phyloP scores from a whole-genome alignment of 23 red algal species.

The Gracilaria vermiculophylla region DNA sequence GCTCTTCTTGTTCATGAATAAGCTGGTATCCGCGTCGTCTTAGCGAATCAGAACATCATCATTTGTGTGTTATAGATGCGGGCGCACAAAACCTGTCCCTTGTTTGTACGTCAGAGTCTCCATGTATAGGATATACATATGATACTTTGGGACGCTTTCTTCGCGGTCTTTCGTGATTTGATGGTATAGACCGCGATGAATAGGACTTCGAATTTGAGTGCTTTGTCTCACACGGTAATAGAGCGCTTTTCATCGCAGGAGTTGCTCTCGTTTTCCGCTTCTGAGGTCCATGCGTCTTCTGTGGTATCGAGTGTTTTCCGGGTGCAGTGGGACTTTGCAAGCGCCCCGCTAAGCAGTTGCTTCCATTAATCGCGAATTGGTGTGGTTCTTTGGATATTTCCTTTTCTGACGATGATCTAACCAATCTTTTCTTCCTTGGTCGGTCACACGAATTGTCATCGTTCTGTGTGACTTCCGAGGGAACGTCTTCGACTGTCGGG shows the following conservation, averaged over 20 bases:
- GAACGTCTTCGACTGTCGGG: neutral
- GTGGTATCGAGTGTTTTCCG: neutral
- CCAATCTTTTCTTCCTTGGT: neutral
- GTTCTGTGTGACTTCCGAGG: conserved; percentile 4
- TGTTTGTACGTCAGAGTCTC: conserved; percentile 10
- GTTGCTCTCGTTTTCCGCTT: neutral
- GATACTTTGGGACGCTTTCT: conserved; percentile 11
- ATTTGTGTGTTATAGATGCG: neutral
- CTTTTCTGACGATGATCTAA: neutral
- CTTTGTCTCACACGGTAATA: neutral
- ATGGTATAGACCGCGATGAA: neutral
- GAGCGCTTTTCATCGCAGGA: neutral
- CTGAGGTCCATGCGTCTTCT: neutral
- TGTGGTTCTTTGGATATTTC: neutral
- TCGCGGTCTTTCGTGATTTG: neutral
- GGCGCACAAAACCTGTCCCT: neutral
- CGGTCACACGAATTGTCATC: neutral
- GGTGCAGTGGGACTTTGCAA: neutral
- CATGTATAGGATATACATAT: neutral
- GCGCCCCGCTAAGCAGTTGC: neutral
- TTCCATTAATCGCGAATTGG: neutral
- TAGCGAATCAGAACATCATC: neutral
- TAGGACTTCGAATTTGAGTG: neutral
- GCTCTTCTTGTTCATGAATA: neutral
- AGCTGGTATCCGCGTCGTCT: neutral